phyloP scores from a whole-genome alignment of 2,329 filamentous ascomycete genomes.

The Hypoxylon sp. region DNA sequence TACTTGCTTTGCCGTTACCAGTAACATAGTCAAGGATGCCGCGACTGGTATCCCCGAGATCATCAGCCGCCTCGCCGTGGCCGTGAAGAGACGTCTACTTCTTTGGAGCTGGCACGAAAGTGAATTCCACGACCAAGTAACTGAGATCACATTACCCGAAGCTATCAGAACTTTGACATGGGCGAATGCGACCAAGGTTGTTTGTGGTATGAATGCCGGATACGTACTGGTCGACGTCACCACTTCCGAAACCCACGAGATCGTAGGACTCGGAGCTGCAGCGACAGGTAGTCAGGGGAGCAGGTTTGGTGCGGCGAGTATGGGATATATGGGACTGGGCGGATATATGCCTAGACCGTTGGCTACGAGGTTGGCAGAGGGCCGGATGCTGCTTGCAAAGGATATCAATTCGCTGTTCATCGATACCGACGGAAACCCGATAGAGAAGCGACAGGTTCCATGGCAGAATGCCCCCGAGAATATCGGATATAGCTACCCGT shows the following conservation, averaged over 20 bases:
- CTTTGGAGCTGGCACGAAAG: conserved; percentile 98
- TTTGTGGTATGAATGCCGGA: conserved; percentile 90
- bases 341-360: conserved; percentile 92
- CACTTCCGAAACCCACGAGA: conserved; percentile 78
- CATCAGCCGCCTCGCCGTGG: conserved; percentile 89
- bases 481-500: conserved; percentile 96
- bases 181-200: conserved; percentile 86
- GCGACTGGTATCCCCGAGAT: conserved; percentile 91
- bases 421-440: conserved; percentile 81
- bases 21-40: conserved; percentile 92
- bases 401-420: conserved; percentile 97
- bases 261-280: conserved; percentile 80
- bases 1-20: conserved; percentile 90
- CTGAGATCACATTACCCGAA: conserved; percentile 83
- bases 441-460: conserved; percentile 89
- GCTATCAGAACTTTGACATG: conserved; percentile 90
- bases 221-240: conserved; percentile 91
- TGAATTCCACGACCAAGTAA: conserved; percentile 79
- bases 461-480: conserved; percentile 90
- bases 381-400: conserved; percentile 92
- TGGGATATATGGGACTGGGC: conserved; percentile 97
- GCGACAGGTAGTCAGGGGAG: conserved; percentile 71
- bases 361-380: conserved; percentile 82
- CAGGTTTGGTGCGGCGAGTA: conserved; percentile 86
- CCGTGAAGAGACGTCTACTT: conserved; percentile 88